Conservation (phyloP, 1,139 yeast species). For the Yamadazyma oceani region DNA sequence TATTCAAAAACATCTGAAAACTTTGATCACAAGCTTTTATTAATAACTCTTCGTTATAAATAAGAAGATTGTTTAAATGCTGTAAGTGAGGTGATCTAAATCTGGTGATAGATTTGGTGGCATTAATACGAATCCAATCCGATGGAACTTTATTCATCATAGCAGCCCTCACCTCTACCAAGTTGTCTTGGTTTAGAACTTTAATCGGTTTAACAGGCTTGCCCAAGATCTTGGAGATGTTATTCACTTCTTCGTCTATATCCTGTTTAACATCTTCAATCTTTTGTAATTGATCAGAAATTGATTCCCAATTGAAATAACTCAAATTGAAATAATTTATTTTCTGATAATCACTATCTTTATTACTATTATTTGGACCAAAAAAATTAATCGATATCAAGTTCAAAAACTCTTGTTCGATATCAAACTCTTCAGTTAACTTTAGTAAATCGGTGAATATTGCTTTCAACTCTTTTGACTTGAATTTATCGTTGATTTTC, state of each 20-base stretch:
- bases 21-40: conserved; percentile 54
- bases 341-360: conserved; percentile 34
- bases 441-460: conserved; percentile 24
- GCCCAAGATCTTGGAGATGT: conserved; percentile 45
- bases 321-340: conserved; percentile 54
- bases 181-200: conserved; percentile 62
- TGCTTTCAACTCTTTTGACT: conserved; percentile 25
- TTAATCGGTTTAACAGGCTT: conserved; percentile 59
- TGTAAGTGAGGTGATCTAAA: conserved; percentile 64
- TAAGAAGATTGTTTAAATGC: conserved; percentile 52
- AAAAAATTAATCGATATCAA: conserved; percentile 63
- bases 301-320: conserved; percentile 39
- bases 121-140: conserved; percentile 74
- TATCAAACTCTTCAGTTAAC: conserved; percentile 15
- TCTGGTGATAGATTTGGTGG: conserved; percentile 70
- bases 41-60: conserved; percentile 63
- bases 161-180: conserved; percentile 71
- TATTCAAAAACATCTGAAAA: conserved; percentile 51
- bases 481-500: conserved; percentile 10
- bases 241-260: conserved; percentile 51
- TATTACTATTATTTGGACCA: conserved; percentile 30
- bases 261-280: conserved; percentile 45
- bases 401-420: conserved; percentile 36
- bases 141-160: conserved; percentile 58
- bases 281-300: conserved; percentile 38